Base-by-base conservation (phyloP, 805 yeast species). In the Cyberlindnera bimundalis region DNA sequence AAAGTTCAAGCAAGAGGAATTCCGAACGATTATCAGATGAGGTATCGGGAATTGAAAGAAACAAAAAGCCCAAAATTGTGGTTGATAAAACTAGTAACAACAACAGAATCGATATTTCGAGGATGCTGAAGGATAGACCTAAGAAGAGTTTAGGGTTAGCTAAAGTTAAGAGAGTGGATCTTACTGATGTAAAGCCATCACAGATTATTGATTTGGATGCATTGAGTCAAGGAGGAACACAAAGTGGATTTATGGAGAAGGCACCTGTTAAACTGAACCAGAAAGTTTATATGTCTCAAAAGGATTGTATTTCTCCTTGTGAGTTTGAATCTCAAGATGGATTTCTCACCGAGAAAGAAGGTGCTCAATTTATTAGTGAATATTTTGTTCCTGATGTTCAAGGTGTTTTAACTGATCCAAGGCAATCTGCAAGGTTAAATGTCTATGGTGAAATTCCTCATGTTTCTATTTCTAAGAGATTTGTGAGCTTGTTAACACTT, bases 151-250 rank as follows among this genome's bases (percentile, higher is more conserved):
- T 42, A 8, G 47, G 39, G 20, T 13, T 25, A 5, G 11, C 31
- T 7, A 37, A 35, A n/a, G 25, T 19, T 12, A 33, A 37, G 18
- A 25, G 33, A 14, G 25, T 35, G 15, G 55, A 48, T 29, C 24
- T 46, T 2, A 30, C 46, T 8, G 38, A 39, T 2, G 19, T 50
- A 2, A 33, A 41, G 13, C 34, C 46, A 4, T 47, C 53, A 1
- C 52, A 51, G 21, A 35, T 53, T 6, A 45, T 55, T 19, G 50
- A 51, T 29, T 28, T 55, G 8, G 52, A 43, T 15, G 37, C 30
- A 17, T 6, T n/a, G 35, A 42, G 24, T 27, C 28, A 18, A 13
- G 21, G 20, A n/a, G n/a, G n/a, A 12, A 30, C 31, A 8, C 28
- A 30, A 30, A 29, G 42, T 19, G 21, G 30, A n/a, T n/a, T 17